Evolutionary conservation across 441 rosid species (phyloP), one percentile per base, ranked within the genome.

Genomic region (Gossypium gossypioides): DNA sequence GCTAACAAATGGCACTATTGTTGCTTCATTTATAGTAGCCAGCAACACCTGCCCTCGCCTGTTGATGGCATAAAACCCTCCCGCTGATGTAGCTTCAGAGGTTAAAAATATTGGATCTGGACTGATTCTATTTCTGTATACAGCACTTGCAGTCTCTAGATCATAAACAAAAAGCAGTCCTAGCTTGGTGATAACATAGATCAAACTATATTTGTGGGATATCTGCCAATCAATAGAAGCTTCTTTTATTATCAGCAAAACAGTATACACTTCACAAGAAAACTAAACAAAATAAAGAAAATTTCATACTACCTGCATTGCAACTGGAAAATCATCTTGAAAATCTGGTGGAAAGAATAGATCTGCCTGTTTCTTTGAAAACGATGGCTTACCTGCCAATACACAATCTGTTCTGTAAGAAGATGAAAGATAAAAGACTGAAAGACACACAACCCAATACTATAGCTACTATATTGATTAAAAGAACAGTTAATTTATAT

Each of bases 51-150:
- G 97, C 50, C 99, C 99, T 58, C 99, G 89, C 81, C 99, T 91
- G 80, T 96, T 96, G 69, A 96, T 84, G 73, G 99, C 84, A 86
- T 96, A 96, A 80, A 96, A 93, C 10, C 99, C 99, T 21, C 99
- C 98, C n/a, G 71, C 69, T 12, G 97, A 72, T 27, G 95, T 84
- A 77, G 98, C 97, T 83, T 96, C 99, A 9, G 98, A 76, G 9
- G 99, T 91, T 89, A 96, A 86, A 85, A 93, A 93, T 75, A 96
- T 92, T 25, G 98, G 99, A 84, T 96, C 98, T 63, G 99, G 97
- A 87, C 97, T 90, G 21, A 96, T 93, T 80, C 98, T 84, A 71
- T 96, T 96, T 82, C 99, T 86, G 82, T 93, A 96, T 63, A 93
- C 96, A 56, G 98, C 99, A 83, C 89, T 83, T 25, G 96, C 97